Conservation (phyloP, 129 eudicot genomes). For the Oenanthe sinensis region DNA sequence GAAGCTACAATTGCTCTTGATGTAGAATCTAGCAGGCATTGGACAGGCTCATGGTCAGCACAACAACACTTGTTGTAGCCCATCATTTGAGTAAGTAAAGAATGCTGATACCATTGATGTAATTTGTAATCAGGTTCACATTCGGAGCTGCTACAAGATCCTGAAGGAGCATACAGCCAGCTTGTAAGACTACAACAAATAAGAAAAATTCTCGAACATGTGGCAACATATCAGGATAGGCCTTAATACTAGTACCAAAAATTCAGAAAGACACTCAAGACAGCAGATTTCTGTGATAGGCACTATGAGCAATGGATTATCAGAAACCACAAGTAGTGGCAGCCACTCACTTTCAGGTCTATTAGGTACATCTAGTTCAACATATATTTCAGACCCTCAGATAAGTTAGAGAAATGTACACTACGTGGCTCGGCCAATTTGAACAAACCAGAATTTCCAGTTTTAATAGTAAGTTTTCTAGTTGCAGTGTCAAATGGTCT, state of each 20-base stretch:
- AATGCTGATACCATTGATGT: no score
- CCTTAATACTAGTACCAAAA: neutral
- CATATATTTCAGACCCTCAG: neutral
- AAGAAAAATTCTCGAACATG: neutral
- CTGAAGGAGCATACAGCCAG: constrained; percentile 18
- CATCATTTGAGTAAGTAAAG: no score
- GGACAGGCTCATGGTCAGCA: no score
- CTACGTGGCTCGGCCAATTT: constrained; percentile 29
- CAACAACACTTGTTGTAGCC: no score
- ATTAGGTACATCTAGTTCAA: constrained; percentile 3
- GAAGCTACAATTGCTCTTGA: no score
- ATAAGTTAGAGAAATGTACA: neutral
- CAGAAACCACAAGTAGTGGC: constrained; percentile 1
- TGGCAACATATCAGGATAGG: neutral
- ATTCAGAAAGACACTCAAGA: constrained; percentile 5
- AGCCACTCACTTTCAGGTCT: constrained; percentile 14
- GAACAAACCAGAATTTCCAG: constrained; percentile 36
- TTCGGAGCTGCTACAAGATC: no score
- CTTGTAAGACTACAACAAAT: constrained; percentile 11
- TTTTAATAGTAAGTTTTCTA: constrained; percentile 19
- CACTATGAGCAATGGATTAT: constrained; percentile 2
- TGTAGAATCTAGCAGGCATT: no score
- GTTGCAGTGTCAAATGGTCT: constrained; percentile 32
- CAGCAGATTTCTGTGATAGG: neutral
- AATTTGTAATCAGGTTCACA: no score